Conservation (phyloP, 2,329 filamentous ascomycete genomes). For the Bipolaris gigantea region DNA sequence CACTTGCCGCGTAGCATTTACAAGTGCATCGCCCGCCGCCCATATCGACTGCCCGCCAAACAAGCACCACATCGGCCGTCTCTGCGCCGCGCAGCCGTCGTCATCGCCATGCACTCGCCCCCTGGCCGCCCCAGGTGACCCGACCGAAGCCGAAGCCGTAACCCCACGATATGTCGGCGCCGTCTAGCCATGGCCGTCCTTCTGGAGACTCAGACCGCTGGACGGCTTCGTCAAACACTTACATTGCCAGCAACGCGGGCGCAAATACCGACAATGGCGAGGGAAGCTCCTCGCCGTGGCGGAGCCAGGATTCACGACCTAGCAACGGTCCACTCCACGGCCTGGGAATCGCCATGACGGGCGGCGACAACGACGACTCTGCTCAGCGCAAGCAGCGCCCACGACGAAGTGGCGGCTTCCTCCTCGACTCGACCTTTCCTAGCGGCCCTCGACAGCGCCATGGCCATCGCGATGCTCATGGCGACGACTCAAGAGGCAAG, state of each 20-base stretch:
- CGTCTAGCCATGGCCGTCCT: constrained; percentile 39
- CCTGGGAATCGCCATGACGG: constrained; percentile 13
- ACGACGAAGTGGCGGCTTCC: constrained; percentile 47
- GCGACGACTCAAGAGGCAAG: constrained; percentile 45
- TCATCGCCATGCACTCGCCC: constrained; percentile 32
- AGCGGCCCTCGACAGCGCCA: constrained; percentile 30
- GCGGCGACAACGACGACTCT: constrained; percentile 34
- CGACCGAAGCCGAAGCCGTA: constrained; percentile 19
- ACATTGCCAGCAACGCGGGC: constrained; percentile 34
- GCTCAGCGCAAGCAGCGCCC: constrained; percentile 33
- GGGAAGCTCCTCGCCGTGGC: constrained; percentile 31
- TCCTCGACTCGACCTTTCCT: constrained; percentile 50
- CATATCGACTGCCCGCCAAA: constrained; percentile 3
- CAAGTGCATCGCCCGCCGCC: not conserved
- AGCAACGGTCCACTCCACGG: constrained; percentile 13
- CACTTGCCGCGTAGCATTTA: not conserved
- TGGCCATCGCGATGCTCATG: constrained; percentile 30
- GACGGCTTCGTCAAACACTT: constrained; percentile 36
- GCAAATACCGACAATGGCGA: constrained; percentile 31
- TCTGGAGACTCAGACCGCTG: constrained; percentile 41
- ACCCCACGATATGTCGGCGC: constrained; percentile 33
- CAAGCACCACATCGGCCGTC: not conserved
- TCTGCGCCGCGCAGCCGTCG: constrained; percentile 18
- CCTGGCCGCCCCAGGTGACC: constrained; percentile 30
- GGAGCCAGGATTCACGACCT: constrained; percentile 21